phyloP scores from a whole-genome alignment of 225 moss, liverwort and hornwort genomes.

The Polytrichum formosum region DNA sequence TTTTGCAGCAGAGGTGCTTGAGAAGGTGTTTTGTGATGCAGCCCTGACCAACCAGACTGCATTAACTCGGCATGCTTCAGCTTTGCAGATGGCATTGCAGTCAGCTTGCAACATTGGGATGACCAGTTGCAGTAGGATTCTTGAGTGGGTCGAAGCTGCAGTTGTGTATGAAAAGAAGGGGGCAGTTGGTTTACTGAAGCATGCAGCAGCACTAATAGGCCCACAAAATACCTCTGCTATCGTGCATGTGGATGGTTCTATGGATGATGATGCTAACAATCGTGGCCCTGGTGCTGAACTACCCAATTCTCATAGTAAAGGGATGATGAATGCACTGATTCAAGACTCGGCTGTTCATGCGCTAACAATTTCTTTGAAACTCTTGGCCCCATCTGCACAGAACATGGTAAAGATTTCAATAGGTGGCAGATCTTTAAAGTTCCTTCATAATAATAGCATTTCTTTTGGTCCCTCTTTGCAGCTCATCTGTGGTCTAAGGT shows the following conservation, averaged over 20 bases:
- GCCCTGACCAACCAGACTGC: conserved; percentile 69
- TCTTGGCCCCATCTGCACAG: conserved; percentile 52
- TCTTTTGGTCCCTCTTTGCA: too few relatives aligned
- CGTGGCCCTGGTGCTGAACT: conserved; percentile 59
- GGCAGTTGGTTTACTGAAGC: conserved; percentile 79
- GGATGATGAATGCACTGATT: conserved; percentile 38
- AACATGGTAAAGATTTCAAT: conserved; percentile 27
- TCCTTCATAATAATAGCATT: too few relatives aligned
- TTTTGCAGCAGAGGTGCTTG: conserved; percentile 78
- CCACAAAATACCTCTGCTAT: conserved; percentile 55
- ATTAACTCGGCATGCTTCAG: conserved; percentile 60
- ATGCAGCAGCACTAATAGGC: conserved; percentile 67
- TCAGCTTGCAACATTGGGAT: conserved; percentile 48
- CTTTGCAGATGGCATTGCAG: conserved; percentile 76
- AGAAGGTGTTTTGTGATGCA: conserved; percentile 80
- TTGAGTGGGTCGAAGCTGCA: conserved; percentile 96
- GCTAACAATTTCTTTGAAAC: conserved; percentile 44
- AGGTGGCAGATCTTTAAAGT: too few relatives aligned
- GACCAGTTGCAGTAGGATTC: conserved; percentile 53
- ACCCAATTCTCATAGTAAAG: conserved; percentile 53
- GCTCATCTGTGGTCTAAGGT: conserved; percentile 4
- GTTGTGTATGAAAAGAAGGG: conserved; percentile 83
- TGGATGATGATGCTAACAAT: conserved; percentile 64
- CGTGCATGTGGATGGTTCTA: conserved; percentile 54
- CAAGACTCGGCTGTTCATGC: conserved; percentile 63